phyloP scores from a whole-genome alignment of 352 stramenopile species.

The Phytophthora ohioensis region DNA sequence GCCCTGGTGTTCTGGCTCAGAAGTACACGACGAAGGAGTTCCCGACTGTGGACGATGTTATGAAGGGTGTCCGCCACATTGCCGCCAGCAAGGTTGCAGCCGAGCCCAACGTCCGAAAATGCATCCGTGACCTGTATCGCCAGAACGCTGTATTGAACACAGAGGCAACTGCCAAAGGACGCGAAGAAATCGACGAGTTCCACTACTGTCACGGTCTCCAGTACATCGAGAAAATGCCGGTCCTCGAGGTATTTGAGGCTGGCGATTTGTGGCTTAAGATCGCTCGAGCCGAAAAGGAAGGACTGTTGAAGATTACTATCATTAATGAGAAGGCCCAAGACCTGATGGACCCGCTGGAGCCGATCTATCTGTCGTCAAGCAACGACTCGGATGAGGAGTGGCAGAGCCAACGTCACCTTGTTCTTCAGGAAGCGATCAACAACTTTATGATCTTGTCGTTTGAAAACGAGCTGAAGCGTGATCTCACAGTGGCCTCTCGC shows the following conservation, averaged over 20 bases:
- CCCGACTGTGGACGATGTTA: slow-evolving; percentile 84
- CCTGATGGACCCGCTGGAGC: slow-evolving; percentile 83
- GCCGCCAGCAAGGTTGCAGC: slow-evolving; percentile 85
- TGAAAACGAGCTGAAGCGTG: slow-evolving; percentile 86
- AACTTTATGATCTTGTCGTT: slow-evolving; percentile 88
- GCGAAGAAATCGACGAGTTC: slow-evolving; percentile 91
- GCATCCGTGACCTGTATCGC: slow-evolving; percentile 85
- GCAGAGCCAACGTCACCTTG: slow-evolving; percentile 84
- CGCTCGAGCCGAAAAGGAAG: slow-evolving; percentile 86
- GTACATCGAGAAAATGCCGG: slow-evolving; percentile 88
- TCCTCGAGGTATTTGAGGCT: slow-evolving; percentile 77
- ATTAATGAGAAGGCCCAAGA: slow-evolving; percentile 87
- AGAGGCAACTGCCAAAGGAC: slow-evolving; percentile 80
- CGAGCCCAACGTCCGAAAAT: slow-evolving; percentile 87
- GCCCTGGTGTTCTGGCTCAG: slow-evolving; percentile 68
- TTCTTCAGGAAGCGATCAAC: slow-evolving; percentile 87
- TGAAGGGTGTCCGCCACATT: slow-evolving; percentile 91
- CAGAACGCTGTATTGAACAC: slow-evolving; percentile 81
- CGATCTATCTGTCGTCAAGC: slow-evolving; percentile 66
- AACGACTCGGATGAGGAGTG: slow-evolving; percentile 82
- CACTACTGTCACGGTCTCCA: slow-evolving; percentile 89
- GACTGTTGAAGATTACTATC: slow-evolving; percentile 75
- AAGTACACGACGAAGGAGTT: slow-evolving; percentile 89
- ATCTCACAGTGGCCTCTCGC: slow-evolving; percentile 74
- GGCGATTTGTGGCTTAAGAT: slow-evolving; percentile 85